Evolutionary conservation across 208 protist species (phyloP).

Genomic region (Porcisia deanei): DNA sequence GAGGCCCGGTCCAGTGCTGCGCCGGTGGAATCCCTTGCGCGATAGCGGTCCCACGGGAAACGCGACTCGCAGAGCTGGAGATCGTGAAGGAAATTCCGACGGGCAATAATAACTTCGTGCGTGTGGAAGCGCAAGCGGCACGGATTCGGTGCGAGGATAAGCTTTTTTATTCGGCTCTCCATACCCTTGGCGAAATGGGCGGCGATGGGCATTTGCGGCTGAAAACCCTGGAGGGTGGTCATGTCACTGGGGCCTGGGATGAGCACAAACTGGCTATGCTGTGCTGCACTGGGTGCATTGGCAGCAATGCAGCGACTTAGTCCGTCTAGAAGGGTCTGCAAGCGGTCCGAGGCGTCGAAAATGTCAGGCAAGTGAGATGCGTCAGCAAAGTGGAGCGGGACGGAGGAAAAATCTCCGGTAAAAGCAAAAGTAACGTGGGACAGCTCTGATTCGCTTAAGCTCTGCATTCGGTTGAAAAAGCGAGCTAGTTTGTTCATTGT

Average conservation of each 20-base stretch:
- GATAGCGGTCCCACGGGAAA: constrained; percentile 29
- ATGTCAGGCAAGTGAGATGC: constrained; percentile 77
- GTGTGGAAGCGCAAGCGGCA: constrained; percentile 86
- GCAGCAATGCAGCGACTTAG: constrained; percentile 56
- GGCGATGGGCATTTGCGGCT: constrained; percentile 76
- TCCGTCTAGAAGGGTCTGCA: constrained; percentile 50
- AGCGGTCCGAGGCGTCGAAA: constrained; percentile 59
- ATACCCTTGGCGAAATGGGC: constrained; percentile 53
- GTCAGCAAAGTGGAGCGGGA: constrained; percentile 71
- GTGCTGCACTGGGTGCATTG: constrained; percentile 74
- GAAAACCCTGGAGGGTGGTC: constrained; percentile 64
- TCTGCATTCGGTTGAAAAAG: constrained; percentile 87
- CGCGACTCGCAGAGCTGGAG: constrained; percentile 59
- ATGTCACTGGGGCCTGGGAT: constrained; percentile 79
- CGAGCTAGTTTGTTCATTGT: constrained; percentile 53
- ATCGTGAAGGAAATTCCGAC: constrained; percentile 73
- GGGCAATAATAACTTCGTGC: constrained; percentile 80
- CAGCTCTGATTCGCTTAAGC: constrained; percentile 76
- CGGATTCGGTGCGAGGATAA: constrained; percentile 80
- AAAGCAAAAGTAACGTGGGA: constrained; percentile 81
- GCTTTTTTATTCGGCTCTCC: constrained; percentile 54
- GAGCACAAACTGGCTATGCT: constrained; percentile 78
- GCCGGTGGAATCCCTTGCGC: constrained; percentile 4
- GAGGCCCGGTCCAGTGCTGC: neutral
- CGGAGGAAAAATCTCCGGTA: constrained; percentile 76